Evolutionary conservation across 345 rosid species (phyloP).

Genomic region (Eucalyptus globulus): DNA sequence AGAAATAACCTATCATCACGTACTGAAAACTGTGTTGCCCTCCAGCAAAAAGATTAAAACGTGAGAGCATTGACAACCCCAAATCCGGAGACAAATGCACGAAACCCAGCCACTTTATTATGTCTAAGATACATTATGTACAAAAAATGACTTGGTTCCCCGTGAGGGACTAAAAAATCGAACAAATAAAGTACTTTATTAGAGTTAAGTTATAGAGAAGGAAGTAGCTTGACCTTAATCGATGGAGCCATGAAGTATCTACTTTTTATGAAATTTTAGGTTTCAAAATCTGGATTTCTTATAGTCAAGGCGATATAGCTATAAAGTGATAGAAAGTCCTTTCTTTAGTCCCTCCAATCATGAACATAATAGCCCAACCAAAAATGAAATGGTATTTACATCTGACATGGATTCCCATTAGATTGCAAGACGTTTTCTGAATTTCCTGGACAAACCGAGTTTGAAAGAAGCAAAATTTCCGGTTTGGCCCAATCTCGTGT

Average conservation of each 20-base stretch:
- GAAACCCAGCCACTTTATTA: neutral
- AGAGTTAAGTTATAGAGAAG: too few relatives aligned
- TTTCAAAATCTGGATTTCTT: too few relatives aligned
- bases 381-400: neutral
- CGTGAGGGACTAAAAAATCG: too few relatives aligned
- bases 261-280: too few relatives aligned
- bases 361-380: too few relatives aligned
- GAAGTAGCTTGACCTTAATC: too few relatives aligned
- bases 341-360: too few relatives aligned
- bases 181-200: too few relatives aligned
- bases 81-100: neutral
- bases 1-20: neutral
- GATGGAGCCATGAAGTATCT: too few relatives aligned
- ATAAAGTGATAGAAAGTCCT: too few relatives aligned
- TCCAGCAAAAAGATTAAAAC: neutral
- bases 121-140: neutral
- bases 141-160: neutral
- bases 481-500: neutral
- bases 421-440: neutral
- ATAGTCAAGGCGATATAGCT: too few relatives aligned
- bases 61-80: neutral
- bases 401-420: neutral
- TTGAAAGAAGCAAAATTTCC: neutral
- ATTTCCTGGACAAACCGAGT: neutral
- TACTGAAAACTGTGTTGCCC: neutral